A percentile compares a stretch with the other conserved stretches of the same genome.
These are phyloP conservation scores for Hymenoscyphus infarciens DNA, from an alignment of 2,329 filamentous ascomycete genomes.

Conservation along the genomic window DNA sequence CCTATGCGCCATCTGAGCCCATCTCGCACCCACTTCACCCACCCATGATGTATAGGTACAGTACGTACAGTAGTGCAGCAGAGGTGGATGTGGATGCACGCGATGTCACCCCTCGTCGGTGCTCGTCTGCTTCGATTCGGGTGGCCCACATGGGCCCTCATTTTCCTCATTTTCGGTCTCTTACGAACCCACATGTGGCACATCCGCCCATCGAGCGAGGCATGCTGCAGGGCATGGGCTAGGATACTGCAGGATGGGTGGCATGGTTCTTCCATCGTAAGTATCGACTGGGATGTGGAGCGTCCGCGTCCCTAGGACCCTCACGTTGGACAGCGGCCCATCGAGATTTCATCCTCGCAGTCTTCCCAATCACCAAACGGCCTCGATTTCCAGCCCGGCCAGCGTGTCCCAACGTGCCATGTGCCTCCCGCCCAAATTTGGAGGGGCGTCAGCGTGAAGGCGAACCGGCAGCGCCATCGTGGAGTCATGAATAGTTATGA, in stretches of 20 bases:
- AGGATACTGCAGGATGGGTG: background rate
- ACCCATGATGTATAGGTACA: no score
- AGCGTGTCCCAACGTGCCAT: slow-evolving; percentile 1
- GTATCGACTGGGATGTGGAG: background rate
- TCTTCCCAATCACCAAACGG: background rate
- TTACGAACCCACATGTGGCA: slow-evolving; percentile 11
- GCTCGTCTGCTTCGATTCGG: slow-evolving; percentile 3
- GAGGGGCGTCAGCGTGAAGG: background rate
- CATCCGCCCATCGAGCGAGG: slow-evolving; percentile 5
- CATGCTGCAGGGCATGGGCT: slow-evolving; percentile 5
- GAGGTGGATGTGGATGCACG: background rate
- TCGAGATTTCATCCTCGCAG: slow-evolving; percentile 10
- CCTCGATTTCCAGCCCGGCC: background rate
- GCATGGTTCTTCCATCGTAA: background rate
- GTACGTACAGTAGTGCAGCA: no score
- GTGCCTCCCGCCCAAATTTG: background rate
- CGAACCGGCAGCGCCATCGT: background rate
- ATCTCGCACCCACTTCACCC: background rate
- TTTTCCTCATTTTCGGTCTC: slow-evolving; percentile 2
- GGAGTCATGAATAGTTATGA: background rate
- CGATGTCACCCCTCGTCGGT: background rate
- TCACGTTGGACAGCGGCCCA: slow-evolving; percentile 5
- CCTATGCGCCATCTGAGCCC: slow-evolving; percentile 3
- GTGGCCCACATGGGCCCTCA: background rate
- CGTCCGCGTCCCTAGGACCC: no score